A percentile compares a stretch with the other conserved stretches of the same genome.
Evolutionary conservation across 164 flowering plant genomes (phyloP).

Genomic region (Sextonia rubra): DNA sequence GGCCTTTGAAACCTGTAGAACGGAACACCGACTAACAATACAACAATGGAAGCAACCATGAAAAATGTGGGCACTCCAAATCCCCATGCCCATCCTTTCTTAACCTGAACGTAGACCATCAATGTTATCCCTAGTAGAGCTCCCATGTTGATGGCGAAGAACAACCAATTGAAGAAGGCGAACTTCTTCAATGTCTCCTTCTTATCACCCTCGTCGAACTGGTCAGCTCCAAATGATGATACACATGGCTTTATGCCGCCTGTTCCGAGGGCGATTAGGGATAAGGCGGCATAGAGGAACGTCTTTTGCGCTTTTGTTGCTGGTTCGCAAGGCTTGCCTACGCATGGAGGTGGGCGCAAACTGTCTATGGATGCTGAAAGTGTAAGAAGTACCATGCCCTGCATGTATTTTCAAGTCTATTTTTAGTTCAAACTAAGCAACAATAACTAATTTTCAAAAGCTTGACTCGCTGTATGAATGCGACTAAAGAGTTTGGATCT

Average conservation of each 20-base stretch:
- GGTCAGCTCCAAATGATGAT: constrained; percentile 72
- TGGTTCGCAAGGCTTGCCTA: constrained; percentile 16
- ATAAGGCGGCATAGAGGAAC: constrained; percentile 43
- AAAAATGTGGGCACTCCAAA: constrained; percentile 45
- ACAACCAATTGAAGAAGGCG: constrained; percentile 79
- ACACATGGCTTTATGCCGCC: constrained; percentile 78
- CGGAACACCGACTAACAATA: constrained; percentile 32
- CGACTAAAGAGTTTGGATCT: no score
- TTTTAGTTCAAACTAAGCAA: neutral
- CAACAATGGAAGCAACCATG: constrained; percentile 33
- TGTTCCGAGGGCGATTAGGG: constrained; percentile 59
- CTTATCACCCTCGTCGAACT: constrained; percentile 62
- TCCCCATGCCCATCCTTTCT: constrained; percentile 55
- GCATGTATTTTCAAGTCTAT: neutral
- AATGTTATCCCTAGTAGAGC: constrained; percentile 53
- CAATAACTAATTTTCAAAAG: no score
- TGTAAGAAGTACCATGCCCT: constrained; percentile 70
- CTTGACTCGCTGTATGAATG: no score
- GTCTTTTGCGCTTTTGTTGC: constrained; percentile 37
- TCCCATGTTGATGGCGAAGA: constrained; percentile 74
- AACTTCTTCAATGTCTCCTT: constrained; percentile 45
- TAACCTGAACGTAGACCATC: constrained; percentile 40
- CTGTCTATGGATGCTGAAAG: constrained; percentile 49
- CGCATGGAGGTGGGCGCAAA: constrained; percentile 51
- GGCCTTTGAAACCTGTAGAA: constrained; percentile 61